Base-by-base conservation (phyloP, 306 rosid species). In the Sechiopsis laciniata region DNA sequence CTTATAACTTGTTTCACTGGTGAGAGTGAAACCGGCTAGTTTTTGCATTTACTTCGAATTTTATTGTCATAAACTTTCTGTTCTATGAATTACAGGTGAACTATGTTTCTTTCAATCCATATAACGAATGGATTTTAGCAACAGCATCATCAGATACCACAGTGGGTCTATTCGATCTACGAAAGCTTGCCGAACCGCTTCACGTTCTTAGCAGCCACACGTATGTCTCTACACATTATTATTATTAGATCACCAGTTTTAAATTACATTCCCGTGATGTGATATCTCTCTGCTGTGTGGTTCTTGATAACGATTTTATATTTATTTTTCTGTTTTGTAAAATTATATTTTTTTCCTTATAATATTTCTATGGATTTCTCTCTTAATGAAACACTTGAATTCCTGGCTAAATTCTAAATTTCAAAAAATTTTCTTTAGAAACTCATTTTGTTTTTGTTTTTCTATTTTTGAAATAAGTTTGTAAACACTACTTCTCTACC, bases 71-170 rank as follows among this genome's bases (percentile, higher is more conserved):
- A 10, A 65, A 40, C 10, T 40, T 17, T 46, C 17, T 10, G 10
- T 66, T 67, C 19, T n/a, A 21, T 46, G 32, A 19, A 21, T 66
- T 66, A 20, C 83, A 94, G 98, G 91, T 94, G 76, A 94, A 94
- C 85, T 90, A 86, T 75, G 82, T 94, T 59, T 90, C 98, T 53
- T 94, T 94, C 82, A 85, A 84, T 82, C 91, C 96, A 10, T 85
- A 59, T 59, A 94, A 86, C 54, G 97, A 94, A 73, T 87, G 96
- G 97, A 75, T 90, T 79, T 72, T 94, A 83, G 97, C 97, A 48
- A 90, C 98, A 16, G 98, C 97, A 74, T 94, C 98, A 71, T 94
- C 98, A 32, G 98, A 94, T 84, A 81, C 85, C 61, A 85, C 88
- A 6, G 76, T 89, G 62, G 96, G 89, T 71, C 86, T 94, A 78